phyloP scores from a whole-genome alignment of 2,329 filamentous ascomycete genomes.

The Trichoderma atroviride region DNA sequence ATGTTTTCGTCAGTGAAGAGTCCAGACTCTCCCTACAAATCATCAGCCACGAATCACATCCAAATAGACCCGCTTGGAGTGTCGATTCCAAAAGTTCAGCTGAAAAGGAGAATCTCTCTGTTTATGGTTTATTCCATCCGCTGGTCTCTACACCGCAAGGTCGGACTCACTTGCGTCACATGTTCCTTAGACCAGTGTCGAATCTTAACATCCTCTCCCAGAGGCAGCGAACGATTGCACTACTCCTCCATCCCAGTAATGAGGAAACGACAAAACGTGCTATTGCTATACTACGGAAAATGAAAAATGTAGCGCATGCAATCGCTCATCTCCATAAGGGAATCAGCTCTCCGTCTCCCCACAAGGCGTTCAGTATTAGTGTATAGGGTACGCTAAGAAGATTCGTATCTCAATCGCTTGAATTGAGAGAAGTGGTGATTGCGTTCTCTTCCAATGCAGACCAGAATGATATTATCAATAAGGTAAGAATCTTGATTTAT shows the following conservation, averaged over 20 bases:
- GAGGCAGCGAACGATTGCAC: constrained; percentile 69
- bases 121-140: constrained; percentile 80
- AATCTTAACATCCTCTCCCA: constrained; percentile 69
- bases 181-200: constrained; percentile 78
- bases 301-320: constrained; percentile 74
- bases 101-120: constrained; percentile 78
- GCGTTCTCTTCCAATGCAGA: constrained; percentile 31
- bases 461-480: constrained; percentile 30
- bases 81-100: constrained; percentile 48
- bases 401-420: constrained; percentile 73
- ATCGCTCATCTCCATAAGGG: constrained; percentile 77
- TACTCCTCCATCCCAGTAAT: constrained; percentile 72
- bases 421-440: constrained; percentile 64
- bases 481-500: constrained; percentile 47
- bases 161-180: constrained; percentile 69
- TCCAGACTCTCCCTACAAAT: constrained; percentile 84
- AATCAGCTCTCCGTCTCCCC: constrained; percentile 56
- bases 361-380: constrained; percentile 61
- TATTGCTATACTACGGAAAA: constrained; percentile 63
- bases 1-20: constrained; percentile 80
- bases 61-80: constrained; percentile 76
- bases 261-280: constrained; percentile 56
- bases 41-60: constrained; percentile 78
- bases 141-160: constrained; percentile 80
- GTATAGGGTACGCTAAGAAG: constrained; percentile 72